Conservation (phyloP, 352 stramenopile genomes). For the Globisporangium spiculum region DNA sequence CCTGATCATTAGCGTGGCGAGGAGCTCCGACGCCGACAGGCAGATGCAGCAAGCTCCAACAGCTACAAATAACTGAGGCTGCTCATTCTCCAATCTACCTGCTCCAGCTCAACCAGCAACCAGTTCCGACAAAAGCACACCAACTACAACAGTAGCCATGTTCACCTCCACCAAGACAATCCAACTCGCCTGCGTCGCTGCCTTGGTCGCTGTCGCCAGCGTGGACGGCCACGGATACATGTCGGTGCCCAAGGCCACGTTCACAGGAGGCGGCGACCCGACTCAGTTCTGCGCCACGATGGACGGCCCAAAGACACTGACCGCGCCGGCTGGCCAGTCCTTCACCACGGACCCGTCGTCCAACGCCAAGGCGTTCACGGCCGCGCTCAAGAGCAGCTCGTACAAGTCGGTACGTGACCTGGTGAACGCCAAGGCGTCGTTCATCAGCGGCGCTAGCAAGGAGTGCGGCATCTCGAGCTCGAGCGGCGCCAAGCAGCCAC, state of each 20-base stretch:
- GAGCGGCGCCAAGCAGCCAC: constrained; percentile 27
- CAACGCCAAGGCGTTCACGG: constrained; percentile 25
- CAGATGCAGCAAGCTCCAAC: background rate
- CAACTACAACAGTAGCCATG: background rate
- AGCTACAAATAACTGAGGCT: background rate
- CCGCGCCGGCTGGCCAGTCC: constrained; percentile 2
- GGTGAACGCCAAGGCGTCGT: constrained; percentile 9
- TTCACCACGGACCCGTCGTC: constrained; percentile 17
- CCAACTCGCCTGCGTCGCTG: background rate
- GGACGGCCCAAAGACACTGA: constrained; percentile 10
- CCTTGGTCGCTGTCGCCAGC: background rate
- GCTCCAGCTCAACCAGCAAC: background rate
- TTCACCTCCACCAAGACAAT: background rate
- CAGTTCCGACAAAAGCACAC: background rate
- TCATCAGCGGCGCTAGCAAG: constrained; percentile 9
- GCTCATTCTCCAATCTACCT: background rate
- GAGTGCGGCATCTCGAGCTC: constrained; percentile 29
- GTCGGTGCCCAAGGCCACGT: constrained; percentile 12
- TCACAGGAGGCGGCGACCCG: constrained; percentile 8
- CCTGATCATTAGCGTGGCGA: background rate
- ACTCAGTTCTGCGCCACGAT: constrained; percentile 17
- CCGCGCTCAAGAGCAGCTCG: constrained; percentile 20
- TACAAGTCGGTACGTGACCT: constrained; percentile 22
- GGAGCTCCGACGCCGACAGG: background rate
- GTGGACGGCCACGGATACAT: constrained; percentile 1